These are phyloP conservation scores for Cordia subcordata DNA, from an alignment of 257 asterid genomes.

Conservation along the genomic window DNA sequence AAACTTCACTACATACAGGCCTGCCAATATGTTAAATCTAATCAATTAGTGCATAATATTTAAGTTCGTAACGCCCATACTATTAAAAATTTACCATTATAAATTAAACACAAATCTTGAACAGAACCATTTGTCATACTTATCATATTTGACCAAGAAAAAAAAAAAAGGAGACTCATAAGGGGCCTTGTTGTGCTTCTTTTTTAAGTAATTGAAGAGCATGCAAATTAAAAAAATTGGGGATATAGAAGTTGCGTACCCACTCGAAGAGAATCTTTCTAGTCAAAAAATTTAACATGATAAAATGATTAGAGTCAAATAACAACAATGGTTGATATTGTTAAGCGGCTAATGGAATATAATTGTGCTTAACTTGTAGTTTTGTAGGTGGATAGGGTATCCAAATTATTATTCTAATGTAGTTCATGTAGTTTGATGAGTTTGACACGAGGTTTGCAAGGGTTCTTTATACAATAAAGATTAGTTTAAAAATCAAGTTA, in stretches of 20 bases:
- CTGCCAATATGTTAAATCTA: too few relatives aligned
- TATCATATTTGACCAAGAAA: too few relatives aligned
- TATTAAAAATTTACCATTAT: too few relatives aligned
- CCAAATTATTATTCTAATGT: constrained; percentile 1
- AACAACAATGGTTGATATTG: not conserved
- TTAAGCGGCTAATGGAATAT: constrained; percentile 20
- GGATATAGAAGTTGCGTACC: constrained; percentile 1
- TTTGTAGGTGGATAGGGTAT: constrained; percentile 7
- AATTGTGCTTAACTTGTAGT: constrained; percentile 18
- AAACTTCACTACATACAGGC: too few relatives aligned
- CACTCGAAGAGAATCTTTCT: constrained; percentile 17
- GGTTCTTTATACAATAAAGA: constrained; percentile 11
- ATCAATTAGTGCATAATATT: too few relatives aligned
- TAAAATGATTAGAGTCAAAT: constrained; percentile 25
- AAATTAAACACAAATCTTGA: too few relatives aligned
- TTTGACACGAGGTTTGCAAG: constrained; percentile 5
- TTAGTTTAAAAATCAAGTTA: constrained; percentile 3
- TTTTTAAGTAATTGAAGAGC: constrained; percentile 16
- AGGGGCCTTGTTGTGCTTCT: too few relatives aligned
- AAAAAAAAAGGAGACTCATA: too few relatives aligned
- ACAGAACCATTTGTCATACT: too few relatives aligned
- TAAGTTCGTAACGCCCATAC: too few relatives aligned
- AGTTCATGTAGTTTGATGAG: not conserved
- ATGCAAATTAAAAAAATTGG: constrained; percentile 11
- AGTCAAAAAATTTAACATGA: constrained; percentile 26